Conservation (phyloP, 495 filamentous ascomycete species). For the Aspergillus sclerotioniger region DNA sequence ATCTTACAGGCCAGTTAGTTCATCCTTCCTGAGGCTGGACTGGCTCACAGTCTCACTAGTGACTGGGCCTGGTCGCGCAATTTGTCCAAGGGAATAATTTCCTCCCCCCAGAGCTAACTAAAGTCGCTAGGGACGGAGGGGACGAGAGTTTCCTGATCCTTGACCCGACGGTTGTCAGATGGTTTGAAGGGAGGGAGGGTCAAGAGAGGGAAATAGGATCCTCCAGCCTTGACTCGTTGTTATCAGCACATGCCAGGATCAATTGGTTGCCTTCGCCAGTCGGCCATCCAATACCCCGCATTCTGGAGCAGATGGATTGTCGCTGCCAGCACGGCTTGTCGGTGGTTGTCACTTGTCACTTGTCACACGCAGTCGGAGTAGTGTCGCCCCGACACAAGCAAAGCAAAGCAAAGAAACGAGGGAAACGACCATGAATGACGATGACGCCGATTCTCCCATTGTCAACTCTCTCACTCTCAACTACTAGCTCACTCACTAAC, state of each 20-base stretch:
- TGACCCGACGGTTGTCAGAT: neutral
- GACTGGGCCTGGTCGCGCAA: too few relatives aligned
- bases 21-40: too few relatives aligned
- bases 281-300: conserved; percentile 13
- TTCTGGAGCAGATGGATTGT: conserved; percentile 2
- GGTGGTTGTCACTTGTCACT: too few relatives aligned
- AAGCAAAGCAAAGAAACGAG: too few relatives aligned
- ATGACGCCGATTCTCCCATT: too few relatives aligned
- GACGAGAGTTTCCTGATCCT: neutral
- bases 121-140: too few relatives aligned
- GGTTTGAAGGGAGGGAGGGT: neutral
- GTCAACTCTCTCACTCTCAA: conserved; percentile 3
- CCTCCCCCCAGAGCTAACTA: too few relatives aligned
- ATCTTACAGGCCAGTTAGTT: too few relatives aligned
- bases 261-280: conserved; percentile 7
- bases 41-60: too few relatives aligned
- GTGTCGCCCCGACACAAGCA: conserved; percentile 1
- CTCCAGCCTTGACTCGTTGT: conserved; percentile 8
- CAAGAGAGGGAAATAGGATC: conserved; percentile 1
- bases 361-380: conserved; percentile 13
- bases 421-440: too few relatives aligned
- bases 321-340: neutral
- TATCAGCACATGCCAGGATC: neutral
- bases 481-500: neutral
- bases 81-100: too few relatives aligned